Base-by-base conservation (phyloP, 805 yeast genomes). In the Komagataella kurtzmanii region DNA sequence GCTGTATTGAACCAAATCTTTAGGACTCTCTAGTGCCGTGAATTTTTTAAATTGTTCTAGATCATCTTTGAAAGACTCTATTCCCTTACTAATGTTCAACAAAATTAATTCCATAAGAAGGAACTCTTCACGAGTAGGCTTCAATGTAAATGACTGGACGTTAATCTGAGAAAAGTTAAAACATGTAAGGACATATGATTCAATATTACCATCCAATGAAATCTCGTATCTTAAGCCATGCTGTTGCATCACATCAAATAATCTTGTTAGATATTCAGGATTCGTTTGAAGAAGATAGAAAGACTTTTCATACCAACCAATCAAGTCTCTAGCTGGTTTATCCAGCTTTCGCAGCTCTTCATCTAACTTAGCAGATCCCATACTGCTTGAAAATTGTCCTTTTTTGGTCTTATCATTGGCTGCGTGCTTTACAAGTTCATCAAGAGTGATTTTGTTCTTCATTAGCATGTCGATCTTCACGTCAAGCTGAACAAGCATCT, bases 281-380 rank as follows among this genome's bases (percentile, higher is more conserved):
- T 87, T 88, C 0, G 95, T 85, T 63, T 93, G 98, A 47, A 93
- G 65, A 23, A 91, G 67, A 60, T 84, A 93, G 57, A 93, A 82
- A 50, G 91, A 61, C 19, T 86, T 84, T 58, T 84, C 96, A 64
- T 85, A 86, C 1, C 79, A 65, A 54, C 83, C 89, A 50, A 81
- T 70, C 54, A 87, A 72, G 21, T 72, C 72, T 53, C 74, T 69
- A 8, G 77, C 64, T 3, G 74, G 64, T 52, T 71, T 71, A 54
- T 65, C 69, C 57, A 65, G 65, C 55, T 4, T 40, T 21, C 30
- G 46, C 23, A 6, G 10, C 14, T 30, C 5, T 44, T 21, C 44
- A 30, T 30, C 40, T 5, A 30, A 14, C 17, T 47, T 23, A 17
- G n/a, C 21, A 12, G 36, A 17, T 3, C 51, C 43, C 7, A 17